Evolutionary conservation across 106 monocot genomes (phyloP).

Genomic region (Hemerocallis citrina): DNA sequence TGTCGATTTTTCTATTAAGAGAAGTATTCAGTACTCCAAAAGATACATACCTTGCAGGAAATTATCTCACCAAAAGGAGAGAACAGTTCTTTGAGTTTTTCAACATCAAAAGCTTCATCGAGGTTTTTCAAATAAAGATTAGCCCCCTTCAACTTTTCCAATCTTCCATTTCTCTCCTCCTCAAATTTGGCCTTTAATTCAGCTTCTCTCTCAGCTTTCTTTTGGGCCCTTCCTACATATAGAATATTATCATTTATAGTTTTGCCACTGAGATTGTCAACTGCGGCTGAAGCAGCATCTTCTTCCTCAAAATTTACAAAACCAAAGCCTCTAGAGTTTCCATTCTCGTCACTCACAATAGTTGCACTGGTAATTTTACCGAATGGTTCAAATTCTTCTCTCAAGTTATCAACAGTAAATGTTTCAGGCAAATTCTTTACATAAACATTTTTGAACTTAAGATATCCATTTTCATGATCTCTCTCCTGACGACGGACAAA

Average conservation of each 20-base stretch:
- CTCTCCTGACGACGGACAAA: slow-evolving; percentile 41
- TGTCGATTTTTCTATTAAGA: not conserved
- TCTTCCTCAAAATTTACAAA: slow-evolving; percentile 49
- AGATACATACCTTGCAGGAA: slow-evolving; percentile 47
- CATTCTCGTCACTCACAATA: slow-evolving; percentile 49
- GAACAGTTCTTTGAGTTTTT: slow-evolving; percentile 42
- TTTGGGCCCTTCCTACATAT: slow-evolving; percentile 59
- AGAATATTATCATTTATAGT: slow-evolving; percentile 36
- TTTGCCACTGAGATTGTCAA: slow-evolving; percentile 39
- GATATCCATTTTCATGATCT: slow-evolving; percentile 15
- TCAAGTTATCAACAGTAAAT: slow-evolving; percentile 39
- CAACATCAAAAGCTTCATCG: slow-evolving; percentile 43
- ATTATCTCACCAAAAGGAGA: slow-evolving; percentile 32
- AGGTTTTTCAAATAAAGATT: slow-evolving; percentile 66
- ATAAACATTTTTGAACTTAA: slow-evolving; percentile 61
- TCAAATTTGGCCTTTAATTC: slow-evolving; percentile 53
- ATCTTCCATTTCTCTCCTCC: slow-evolving; percentile 21
- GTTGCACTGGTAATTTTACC: slow-evolving; percentile 47
- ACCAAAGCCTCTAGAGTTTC: slow-evolving; percentile 56
- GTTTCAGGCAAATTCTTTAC: slow-evolving; percentile 49
- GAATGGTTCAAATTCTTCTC: slow-evolving; percentile 27
- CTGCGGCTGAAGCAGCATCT: slow-evolving; percentile 34
- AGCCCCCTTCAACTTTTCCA: slow-evolving; percentile 29
- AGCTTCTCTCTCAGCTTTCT: slow-evolving; percentile 51
- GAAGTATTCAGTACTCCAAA: not conserved